Base-by-base conservation (phyloP, 768 basidiomycete species). In the Boletus rufocinnamomeus region DNA sequence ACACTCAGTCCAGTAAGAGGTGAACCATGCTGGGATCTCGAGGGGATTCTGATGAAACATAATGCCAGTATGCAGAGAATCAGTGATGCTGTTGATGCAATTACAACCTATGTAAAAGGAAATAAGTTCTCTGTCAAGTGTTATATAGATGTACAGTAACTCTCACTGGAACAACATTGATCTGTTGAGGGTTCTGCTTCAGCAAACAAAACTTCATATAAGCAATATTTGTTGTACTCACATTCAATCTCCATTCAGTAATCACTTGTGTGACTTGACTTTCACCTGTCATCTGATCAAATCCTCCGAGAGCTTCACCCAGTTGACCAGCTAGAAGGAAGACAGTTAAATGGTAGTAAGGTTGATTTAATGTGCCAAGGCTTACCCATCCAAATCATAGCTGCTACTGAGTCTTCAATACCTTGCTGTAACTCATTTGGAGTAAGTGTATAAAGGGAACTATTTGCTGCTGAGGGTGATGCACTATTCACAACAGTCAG, bases 101-200 rank as follows among this genome's bases (percentile, higher is more conserved):
- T 21, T 1, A 13, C 9, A 23, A 59, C 50, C 65, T n/a, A n/a
- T n/a, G n/a, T 66, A 19, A 30, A 41, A 14, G n/a, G 13, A 9
- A 32, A 45, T 44, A 0, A 52, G 41, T 6, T 21, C 4, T 23
- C 1, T 21, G 2, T n/a, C 0, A 10, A 40, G 4, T 28, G 11
- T 4, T 0, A 10, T 14, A 32, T 30, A 50, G n/a, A 25, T 35
- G n/a, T n/a, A n/a, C n/a, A n/a, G 11, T 1, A 43, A 50, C 4
- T 19, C 65, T 48, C 10, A 63, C 65, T 21, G 64, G 61, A 40
- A 62, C 23, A 14, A 6, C 6, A 48, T 66, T 66, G 54, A 66
- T 63, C 64, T 66, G 19, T 16, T 1, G 14, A 17, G 3, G 5
- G 13, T 0, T 30, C 6, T 2, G 7, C 4, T 8, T 51, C 2